Base-by-base conservation (phyloP, 140 eudicot species). In the Cichorium intybus region DNA sequence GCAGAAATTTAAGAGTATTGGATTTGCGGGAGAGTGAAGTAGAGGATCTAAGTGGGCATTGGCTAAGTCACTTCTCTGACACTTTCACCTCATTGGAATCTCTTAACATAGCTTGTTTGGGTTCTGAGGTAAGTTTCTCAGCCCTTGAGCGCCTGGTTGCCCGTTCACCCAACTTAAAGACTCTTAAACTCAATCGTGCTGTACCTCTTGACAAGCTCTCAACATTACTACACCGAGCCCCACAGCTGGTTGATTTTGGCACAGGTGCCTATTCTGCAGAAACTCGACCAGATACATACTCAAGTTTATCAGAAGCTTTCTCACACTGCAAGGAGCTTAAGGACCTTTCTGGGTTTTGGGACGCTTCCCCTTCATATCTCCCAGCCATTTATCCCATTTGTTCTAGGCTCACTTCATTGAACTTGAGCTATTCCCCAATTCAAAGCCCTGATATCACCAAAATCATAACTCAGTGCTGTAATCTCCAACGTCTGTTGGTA, bases 11-110 rank as follows among this genome's bases (percentile, higher is more conserved):
- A 47, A 81, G 69, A 33, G 91, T 74, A 20, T 67, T 87, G 22
- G 92, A 87, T 71, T 87, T 87, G 75, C 73, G 79, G 18, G 96
- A 87, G 67, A 78, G 96, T 73, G 96, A 87, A 48, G 92, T 87
- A 57, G 96, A 84, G 34, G 96, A 84, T 71, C 73, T 73, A 24
- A 84, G 87, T 50, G 92, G 96, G 50, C 81, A 81, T 66, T 87
- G 96, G 96, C 66, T 87, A 33, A 81, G 84, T 77, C 79, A 81
- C 73, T 87, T 87, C 59, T 92, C 96, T 4, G 92, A 81, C 53
- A 71, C 43, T 47, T 87, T 46, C 60, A 76, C 92, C 6, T 77
- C 96, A 4, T 45, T 87, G 66, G 92, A 73, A 27, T 75, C 89
- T 10, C 84, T 87, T 3, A 84, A 84, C 69, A 77, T 87, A 7